Percentiles rank a stretch among this genome's conserved stretches.
Conservation (phyloP, 805 yeast genomes). For the Starmerella geochares region DNA sequence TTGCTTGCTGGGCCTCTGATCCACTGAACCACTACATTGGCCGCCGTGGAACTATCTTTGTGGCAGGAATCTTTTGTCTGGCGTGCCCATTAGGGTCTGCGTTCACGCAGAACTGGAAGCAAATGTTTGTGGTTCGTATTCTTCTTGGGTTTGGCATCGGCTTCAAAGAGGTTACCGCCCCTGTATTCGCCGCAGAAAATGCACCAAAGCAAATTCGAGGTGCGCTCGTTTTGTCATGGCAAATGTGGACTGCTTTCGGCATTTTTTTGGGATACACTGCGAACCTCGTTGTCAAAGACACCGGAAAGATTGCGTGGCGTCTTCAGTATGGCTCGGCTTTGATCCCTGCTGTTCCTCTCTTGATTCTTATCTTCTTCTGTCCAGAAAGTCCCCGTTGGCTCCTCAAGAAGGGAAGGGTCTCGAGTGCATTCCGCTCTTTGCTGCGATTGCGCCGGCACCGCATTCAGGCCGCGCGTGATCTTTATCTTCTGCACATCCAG, state of each 20-base stretch:
- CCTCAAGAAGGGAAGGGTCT: slow-evolving; percentile 42
- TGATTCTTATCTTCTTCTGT: not conserved
- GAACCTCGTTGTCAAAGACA: slow-evolving; percentile 24
- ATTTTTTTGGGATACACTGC: slow-evolving; percentile 49
- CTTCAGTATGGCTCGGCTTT: slow-evolving; percentile 48
- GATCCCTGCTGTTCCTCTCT: slow-evolving; percentile 35
- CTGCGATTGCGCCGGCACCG: slow-evolving; percentile 38
- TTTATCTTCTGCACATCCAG: slow-evolving; percentile 49
- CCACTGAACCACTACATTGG: slow-evolving; percentile 44
- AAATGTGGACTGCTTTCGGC: slow-evolving; percentile 66
- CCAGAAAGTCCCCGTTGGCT: slow-evolving; percentile 49
- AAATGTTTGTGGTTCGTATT: slow-evolving; percentile 50
- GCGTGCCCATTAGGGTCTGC: slow-evolving; percentile 53
- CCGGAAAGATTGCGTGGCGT: slow-evolving; percentile 44
- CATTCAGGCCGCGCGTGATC: slow-evolving; percentile 55
- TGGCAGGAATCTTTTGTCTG: slow-evolving; percentile 43
- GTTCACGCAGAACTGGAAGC: slow-evolving; percentile 50
- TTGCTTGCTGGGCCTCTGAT: slow-evolving; percentile 45
- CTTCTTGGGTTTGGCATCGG: slow-evolving; percentile 61
- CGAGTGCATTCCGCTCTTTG: slow-evolving; percentile 44
- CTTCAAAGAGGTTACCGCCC: slow-evolving; percentile 56
- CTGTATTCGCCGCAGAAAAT: slow-evolving; percentile 58
- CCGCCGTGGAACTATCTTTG: slow-evolving; percentile 38
- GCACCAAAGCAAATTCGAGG: slow-evolving; percentile 54
- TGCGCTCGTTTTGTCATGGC: slow-evolving; percentile 61